Evolutionary conservation across 169 alveolate species (phyloP).

Genomic region (Eimeria brunetti): DNA sequence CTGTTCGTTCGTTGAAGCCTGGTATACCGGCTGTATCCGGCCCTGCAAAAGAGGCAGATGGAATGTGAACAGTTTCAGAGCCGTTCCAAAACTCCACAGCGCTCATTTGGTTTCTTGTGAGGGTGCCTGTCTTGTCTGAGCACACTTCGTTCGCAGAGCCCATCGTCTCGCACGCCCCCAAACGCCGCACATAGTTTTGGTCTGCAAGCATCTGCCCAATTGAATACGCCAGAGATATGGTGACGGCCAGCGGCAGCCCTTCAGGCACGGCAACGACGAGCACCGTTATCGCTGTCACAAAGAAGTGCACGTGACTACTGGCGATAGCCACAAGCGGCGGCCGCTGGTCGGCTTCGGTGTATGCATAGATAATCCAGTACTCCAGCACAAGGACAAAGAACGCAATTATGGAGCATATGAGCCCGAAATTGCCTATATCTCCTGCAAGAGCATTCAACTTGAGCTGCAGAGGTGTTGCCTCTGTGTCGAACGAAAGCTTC

Average conservation of each 20-base stretch:
- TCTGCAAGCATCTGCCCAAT: conserved; percentile 94
- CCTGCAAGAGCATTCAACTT: conserved; percentile 90
- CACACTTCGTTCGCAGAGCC: conserved; percentile 99
- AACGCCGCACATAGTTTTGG: conserved; percentile 82
- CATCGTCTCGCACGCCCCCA: conserved; percentile 92
- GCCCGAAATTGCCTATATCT: conserved; percentile 89
- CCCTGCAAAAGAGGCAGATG: conserved; percentile 59
- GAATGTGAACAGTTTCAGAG: conserved; percentile 5
- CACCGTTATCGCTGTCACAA: conserved; percentile 90
- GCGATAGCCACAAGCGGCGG: conserved; percentile 57
- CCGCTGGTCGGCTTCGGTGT: conserved; percentile 54
- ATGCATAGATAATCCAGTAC: conserved; percentile 71
- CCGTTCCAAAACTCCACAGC: conserved; percentile 87
- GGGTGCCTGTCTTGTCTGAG: conserved; percentile 99
- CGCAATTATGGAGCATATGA: conserved; percentile 86
- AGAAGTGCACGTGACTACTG: conserved; percentile 77
- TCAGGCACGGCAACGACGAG: conserved; percentile 96
- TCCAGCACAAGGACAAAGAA: conserved; percentile 86
- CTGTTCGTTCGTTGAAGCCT: conserved; percentile 43
- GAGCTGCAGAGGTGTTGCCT: conserved; percentile 89
- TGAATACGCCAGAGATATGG: conserved; percentile 92
- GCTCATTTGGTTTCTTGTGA: conserved; percentile 98
- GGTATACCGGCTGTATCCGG: conserved; percentile 33
- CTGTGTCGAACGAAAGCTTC: conserved; percentile 83
- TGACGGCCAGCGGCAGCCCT: conserved; percentile 97